Evolutionary conservation across 495 filamentous ascomycete genomes (phyloP).

Genomic region (Lophiostoma macrostomum): DNA sequence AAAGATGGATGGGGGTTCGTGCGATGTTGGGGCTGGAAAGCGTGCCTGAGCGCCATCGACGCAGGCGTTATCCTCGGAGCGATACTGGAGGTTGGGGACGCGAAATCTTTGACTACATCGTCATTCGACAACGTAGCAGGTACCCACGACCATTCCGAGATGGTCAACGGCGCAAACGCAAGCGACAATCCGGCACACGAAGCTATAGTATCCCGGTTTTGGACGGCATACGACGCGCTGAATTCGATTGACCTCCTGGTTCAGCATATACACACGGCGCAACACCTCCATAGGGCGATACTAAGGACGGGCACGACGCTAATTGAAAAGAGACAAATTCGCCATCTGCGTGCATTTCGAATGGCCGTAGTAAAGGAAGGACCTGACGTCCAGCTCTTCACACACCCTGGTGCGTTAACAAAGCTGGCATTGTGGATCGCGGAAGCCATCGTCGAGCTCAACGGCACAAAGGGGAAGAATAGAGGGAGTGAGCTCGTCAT

Average conservation of each 20-base stretch:
- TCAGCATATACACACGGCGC: constrained; percentile 73
- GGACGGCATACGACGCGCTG: constrained; percentile 90
- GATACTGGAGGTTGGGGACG: constrained; percentile 81
- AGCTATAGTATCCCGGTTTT: constrained; percentile 70
- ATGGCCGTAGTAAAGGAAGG: constrained; percentile 96
- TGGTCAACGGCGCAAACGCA: background rate
- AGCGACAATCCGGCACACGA: constrained; percentile 5
- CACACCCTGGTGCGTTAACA: constrained; percentile 84
- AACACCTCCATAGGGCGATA: constrained; percentile 87
- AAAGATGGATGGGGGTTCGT: constrained; percentile 96
- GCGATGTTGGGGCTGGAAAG: constrained; percentile 95
- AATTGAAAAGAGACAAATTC: constrained; percentile 89
- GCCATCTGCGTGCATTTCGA: constrained; percentile 84
- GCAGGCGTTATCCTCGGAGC: constrained; percentile 87
- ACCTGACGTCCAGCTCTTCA: constrained; percentile 82
- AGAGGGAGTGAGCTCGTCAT: constrained; percentile 77
- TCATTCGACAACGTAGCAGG: constrained; percentile 24
- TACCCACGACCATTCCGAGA: constrained; percentile 19
- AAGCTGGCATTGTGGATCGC: constrained; percentile 93
- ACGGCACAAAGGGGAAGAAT: constrained; percentile 67
- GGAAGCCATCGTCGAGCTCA: constrained; percentile 86
- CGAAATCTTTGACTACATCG: constrained; percentile 23
- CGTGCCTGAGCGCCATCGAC: constrained; percentile 85
- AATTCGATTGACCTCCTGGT: constrained; percentile 67
- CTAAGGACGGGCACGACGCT: constrained; percentile 87